These are phyloP conservation scores for Dittrichia graveolens DNA, from an alignment of 129 eudicot species.

Conservation along the genomic window DNA sequence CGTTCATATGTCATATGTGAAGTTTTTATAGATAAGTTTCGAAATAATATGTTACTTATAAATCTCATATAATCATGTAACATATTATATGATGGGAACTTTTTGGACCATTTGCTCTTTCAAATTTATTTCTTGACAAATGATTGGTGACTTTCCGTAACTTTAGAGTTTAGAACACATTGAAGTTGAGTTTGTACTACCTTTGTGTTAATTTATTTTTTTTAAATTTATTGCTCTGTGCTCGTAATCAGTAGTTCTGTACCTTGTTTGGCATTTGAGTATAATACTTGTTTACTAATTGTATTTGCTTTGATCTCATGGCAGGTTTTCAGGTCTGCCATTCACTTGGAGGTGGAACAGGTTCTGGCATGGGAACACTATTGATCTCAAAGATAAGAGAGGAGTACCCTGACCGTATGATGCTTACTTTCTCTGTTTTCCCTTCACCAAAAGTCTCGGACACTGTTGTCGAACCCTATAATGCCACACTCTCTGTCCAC, in stretches of 20 bases:
- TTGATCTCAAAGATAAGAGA: constrained; percentile 90
- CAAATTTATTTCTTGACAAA: too few species aligned
- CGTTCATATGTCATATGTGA: background rate
- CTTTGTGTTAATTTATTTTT: background rate
- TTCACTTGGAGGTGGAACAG: constrained; percentile 98
- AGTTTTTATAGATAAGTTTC: constrained; percentile 2
- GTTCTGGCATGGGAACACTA: constrained; percentile 97
- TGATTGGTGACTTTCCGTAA: background rate
- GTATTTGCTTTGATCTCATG: constrained; percentile 14
- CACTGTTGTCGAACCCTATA: constrained; percentile 91
- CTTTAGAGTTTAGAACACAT: background rate
- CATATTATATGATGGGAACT: background rate
- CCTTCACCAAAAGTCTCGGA: constrained; percentile 96
- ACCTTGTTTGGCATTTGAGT: constrained; percentile 2
- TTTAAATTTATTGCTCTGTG: background rate
- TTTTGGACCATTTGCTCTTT: background rate
- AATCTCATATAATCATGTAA: too few species aligned
- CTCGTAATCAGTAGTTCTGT: background rate
- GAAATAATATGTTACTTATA: background rate
- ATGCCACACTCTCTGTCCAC: constrained; percentile 92
- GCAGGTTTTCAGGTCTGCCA: constrained; percentile 98
- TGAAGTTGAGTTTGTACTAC: background rate
- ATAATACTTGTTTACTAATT: constrained; percentile 16
- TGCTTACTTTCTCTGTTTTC: constrained; percentile 94
- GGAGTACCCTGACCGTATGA: constrained; percentile 95